Conservation (phyloP, 805 yeast species). For the Kluyveromyces starmeri region DNA sequence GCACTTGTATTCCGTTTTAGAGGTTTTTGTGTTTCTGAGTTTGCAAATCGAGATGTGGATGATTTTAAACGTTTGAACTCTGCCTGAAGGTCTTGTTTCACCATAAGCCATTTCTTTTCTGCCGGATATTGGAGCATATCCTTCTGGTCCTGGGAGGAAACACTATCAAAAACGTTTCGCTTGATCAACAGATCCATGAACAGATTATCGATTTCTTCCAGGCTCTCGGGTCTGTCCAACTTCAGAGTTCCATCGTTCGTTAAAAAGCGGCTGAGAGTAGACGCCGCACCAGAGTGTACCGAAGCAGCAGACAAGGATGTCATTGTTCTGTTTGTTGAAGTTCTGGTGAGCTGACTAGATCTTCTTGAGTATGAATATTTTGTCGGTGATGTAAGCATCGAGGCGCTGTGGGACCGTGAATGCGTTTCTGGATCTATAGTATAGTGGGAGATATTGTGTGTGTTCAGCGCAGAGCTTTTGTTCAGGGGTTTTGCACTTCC, state of each 20-base stretch:
- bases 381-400: constrained; percentile 14
- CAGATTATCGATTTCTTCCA: constrained; percentile 58
- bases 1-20: constrained; percentile 3
- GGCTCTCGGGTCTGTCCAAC: constrained; percentile 61
- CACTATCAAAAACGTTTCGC: constrained; percentile 57
- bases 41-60: constrained; percentile 16
- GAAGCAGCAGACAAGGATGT: constrained; percentile 18
- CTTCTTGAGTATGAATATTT: constrained; percentile 23
- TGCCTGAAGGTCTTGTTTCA: constrained; percentile 75
- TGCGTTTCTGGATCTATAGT: constrained; percentile 11
- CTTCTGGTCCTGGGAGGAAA: constrained; percentile 63
- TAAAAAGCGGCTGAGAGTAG: constrained; percentile 22
- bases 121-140: constrained; percentile 68
- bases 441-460: constrained; percentile 24
- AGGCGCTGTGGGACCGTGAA: constrained; percentile 6
- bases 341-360: constrained; percentile 17
- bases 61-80: constrained; percentile 53
- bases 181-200: constrained; percentile 74
- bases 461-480: constrained; percentile 21
- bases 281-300: constrained; percentile 21
- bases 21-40: constrained; percentile 1
- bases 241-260: constrained; percentile 25
- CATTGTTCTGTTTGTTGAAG: constrained; percentile 20
- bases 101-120: constrained; percentile 85
- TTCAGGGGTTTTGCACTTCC: constrained; percentile 18